Evolutionary conservation across 805 yeast species (phyloP).

Genomic region (Yarrowia keelungensis): DNA sequence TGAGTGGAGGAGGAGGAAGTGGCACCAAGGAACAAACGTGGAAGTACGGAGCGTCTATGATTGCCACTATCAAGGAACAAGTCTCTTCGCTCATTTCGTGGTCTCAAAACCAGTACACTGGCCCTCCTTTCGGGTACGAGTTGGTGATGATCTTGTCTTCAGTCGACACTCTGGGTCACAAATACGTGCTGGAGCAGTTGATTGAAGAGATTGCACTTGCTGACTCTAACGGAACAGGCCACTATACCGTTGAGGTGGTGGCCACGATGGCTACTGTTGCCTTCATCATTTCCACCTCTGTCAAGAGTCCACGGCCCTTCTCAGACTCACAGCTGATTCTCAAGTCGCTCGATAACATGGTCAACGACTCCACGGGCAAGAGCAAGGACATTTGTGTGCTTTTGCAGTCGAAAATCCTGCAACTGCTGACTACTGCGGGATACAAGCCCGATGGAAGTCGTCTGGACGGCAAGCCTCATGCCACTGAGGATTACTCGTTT

Average conservation of each 20-base stretch:
- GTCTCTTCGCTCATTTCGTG: slow-evolving; percentile 43
- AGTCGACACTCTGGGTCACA: slow-evolving; percentile 44
- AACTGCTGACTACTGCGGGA: slow-evolving; percentile 28
- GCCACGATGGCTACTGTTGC: slow-evolving; percentile 41
- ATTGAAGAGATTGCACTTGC: slow-evolving; percentile 45
- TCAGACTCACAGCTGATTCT: slow-evolving; percentile 30
- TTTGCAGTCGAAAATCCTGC: slow-evolving; percentile 19
- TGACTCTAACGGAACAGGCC: slow-evolving; percentile 43
- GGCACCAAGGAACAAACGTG: slow-evolving; percentile 16
- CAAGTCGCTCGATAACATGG: slow-evolving; percentile 20
- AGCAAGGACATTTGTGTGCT: slow-evolving; percentile 10
- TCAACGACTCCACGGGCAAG: slow-evolving; percentile 5
- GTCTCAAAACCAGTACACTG: slow-evolving; percentile 44
- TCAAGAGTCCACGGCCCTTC: slow-evolving; percentile 21
- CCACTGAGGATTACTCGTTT: slow-evolving; percentile 25
- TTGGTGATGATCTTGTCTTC: slow-evolving; percentile 40
- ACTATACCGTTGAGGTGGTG: slow-evolving; percentile 43
- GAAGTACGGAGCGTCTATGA: slow-evolving; percentile 38
- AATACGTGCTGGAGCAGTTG: slow-evolving; percentile 41
- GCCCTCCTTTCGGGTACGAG: slow-evolving; percentile 44
- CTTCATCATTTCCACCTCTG: slow-evolving; percentile 32
- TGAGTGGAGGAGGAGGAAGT: slow-evolving; percentile 33
- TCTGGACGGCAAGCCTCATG: slow-evolving; percentile 15
- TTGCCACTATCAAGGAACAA: slow-evolving; percentile 43
- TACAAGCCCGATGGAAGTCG: slow-evolving; percentile 25